phyloP scores from a whole-genome alignment of 1,284 basidiomycete genomes.

The Heterobasidion irregulare region DNA sequence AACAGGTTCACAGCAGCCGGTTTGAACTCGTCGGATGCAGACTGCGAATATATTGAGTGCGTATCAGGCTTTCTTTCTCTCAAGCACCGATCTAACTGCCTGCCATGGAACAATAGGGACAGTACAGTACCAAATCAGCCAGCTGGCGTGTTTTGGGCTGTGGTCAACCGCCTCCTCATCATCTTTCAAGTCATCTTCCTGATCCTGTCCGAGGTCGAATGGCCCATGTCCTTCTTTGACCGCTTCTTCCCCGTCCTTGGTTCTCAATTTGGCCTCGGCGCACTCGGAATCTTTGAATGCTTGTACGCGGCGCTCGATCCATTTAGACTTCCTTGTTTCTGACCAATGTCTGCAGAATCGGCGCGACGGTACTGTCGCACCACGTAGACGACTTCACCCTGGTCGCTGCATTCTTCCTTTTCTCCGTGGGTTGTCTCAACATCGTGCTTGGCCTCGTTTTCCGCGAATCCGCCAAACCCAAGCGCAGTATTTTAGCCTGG shows the following conservation, averaged over 20 bases:
- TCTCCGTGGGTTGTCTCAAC: slow-evolving; percentile 34
- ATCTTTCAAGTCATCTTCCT: slow-evolving; percentile 75
- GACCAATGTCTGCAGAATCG: slow-evolving; percentile 32
- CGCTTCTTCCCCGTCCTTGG: slow-evolving; percentile 82
- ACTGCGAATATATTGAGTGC: slow-evolving; percentile 76
- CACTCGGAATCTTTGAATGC: slow-evolving; percentile 78
- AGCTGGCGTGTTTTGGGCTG: slow-evolving; percentile 83
- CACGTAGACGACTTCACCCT: slow-evolving; percentile 81
- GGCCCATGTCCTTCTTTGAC: slow-evolving; percentile 71
- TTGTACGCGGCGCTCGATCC: slow-evolving; percentile 36
- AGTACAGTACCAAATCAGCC: slow-evolving; percentile 87
- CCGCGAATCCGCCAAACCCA: slow-evolving; percentile 16
- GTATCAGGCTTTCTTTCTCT: slow-evolving; percentile 17
- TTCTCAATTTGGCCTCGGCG: slow-evolving; percentile 72
- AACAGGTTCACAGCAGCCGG: slow-evolving; percentile 44
- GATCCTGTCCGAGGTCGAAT: slow-evolving; percentile 72
- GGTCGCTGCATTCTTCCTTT: slow-evolving; percentile 48
- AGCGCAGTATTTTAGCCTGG: slow-evolving; percentile 21
- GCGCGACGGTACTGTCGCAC: slow-evolving; percentile 77
- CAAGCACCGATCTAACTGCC: not conserved
- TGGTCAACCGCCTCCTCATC: slow-evolving; percentile 78
- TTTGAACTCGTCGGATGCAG: slow-evolving; percentile 22
- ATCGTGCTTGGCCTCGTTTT: slow-evolving; percentile 29
- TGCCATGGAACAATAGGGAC: slow-evolving; percentile 30
- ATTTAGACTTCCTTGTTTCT: slow-evolving; percentile 3